Percentiles rank a stretch among this genome's conserved stretches.
Evolutionary conservation across 345 rosid species (phyloP).

Genomic region (Reutealis trisperma): DNA sequence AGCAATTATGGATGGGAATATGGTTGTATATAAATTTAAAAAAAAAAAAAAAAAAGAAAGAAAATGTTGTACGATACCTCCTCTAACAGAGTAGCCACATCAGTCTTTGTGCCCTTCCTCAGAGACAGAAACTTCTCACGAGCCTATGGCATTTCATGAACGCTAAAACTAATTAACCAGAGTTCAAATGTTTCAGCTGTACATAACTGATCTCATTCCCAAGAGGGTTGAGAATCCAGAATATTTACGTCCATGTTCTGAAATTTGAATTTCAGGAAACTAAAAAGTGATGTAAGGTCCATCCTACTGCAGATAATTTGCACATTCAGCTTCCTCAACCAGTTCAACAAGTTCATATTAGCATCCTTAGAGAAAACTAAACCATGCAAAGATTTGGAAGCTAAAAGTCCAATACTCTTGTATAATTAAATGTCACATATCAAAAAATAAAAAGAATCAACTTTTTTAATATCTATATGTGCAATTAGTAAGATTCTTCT

Average conservation of each 20-base stretch:
- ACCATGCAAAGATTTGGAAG: not conserved
- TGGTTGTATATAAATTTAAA: not conserved
- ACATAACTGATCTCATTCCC: not conserved
- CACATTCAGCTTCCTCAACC: not conserved
- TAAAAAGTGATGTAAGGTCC: not conserved
- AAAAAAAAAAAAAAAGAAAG: too few species aligned
- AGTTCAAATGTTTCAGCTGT: not conserved
- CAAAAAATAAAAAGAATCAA: not conserved
- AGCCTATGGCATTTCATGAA: slow-evolving; percentile 46
- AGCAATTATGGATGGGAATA: slow-evolving; percentile 10
- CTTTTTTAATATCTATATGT: not conserved
- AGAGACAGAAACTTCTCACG: slow-evolving; percentile 94
- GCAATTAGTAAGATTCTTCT: slow-evolving; percentile 1
- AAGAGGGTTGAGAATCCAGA: slow-evolving; percentile 5
- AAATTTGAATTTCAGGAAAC: not conserved
- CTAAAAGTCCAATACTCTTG: not conserved
- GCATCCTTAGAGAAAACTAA: not conserved
- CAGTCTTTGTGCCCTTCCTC: slow-evolving; percentile 86
- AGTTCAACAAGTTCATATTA: not conserved
- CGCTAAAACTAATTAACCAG: not conserved
- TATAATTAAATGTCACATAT: not conserved
- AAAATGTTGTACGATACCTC: slow-evolving; percentile 66
- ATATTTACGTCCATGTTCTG: not conserved
- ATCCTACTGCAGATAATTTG: not conserved
- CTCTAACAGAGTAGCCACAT: slow-evolving; percentile 69